phyloP scores from a whole-genome alignment of 2,329 filamentous ascomycete species.

The Coniochaeta ligniaria region DNA sequence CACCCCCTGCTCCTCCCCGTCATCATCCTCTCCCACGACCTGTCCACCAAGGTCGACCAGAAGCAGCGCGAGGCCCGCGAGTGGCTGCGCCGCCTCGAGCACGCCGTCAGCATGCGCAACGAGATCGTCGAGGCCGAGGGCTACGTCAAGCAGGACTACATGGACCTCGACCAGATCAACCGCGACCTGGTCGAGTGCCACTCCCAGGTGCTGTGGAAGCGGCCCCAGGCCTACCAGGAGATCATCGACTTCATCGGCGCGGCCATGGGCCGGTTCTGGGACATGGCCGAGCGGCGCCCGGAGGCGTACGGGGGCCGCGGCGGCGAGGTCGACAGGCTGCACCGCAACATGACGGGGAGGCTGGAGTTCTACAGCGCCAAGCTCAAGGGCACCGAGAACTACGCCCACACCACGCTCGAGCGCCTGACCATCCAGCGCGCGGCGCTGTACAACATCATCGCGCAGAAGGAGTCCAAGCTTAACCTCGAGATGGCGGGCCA shows the following conservation, averaged over 20 bases:
- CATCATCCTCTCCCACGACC: conserved; percentile 52
- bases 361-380: conserved; percentile 37
- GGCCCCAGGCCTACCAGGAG: conserved; percentile 52
- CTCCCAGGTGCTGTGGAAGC: conserved; percentile 54
- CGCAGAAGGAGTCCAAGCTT: conserved; percentile 56
- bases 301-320: conserved; percentile 15
- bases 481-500: conserved; percentile 57
- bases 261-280: conserved; percentile 37
- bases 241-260: conserved; percentile 41
- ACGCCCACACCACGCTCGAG: conserved; percentile 50
- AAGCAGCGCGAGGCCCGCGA: conserved; percentile 57
- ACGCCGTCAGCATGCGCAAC: conserved; percentile 53
- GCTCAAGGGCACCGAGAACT: conserved; percentile 2
- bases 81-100: conserved; percentile 53
- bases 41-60: conserved; percentile 47
- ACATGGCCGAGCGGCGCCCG: conserved; percentile 13
- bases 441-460: conserved; percentile 59
- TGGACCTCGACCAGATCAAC: conserved; percentile 54
- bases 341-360: conserved; percentile 44
- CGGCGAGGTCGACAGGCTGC: conserved; percentile 33
- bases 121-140: conserved; percentile 50
- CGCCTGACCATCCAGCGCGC: conserved; percentile 54
- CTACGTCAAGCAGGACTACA: conserved; percentile 41
- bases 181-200: conserved; percentile 58
- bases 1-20: conserved; percentile 54